Base-by-base conservation (phyloP, 345 rosid species). In the Rubroshorea leprosula region DNA sequence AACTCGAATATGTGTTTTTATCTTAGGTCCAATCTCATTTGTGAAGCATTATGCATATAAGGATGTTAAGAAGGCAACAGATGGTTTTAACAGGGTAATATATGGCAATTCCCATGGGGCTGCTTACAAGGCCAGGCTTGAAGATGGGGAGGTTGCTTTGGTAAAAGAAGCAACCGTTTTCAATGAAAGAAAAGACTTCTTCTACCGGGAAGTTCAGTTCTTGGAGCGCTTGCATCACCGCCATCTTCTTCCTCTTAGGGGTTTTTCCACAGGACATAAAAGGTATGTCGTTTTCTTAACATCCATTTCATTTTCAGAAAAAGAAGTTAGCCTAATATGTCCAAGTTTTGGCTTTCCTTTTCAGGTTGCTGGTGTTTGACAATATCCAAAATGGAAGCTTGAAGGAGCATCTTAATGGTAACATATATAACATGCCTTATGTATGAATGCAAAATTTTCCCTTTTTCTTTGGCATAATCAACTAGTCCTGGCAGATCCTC, bases 321-420 rank as follows among this genome's bases (percentile, higher is more conserved):
- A 12, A 11, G 39, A 18, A 24, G 25, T 18, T 24, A 16, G 20
- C 51, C 22, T 23, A 18, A 6, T 48, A 39, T 62, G 13, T 31
- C 19, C 16, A 13, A 49, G 51, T 38, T 70, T 59, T 71, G 71
- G 41, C 12, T 35, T 13, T 6, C 12, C 41, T 35, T 35, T 35
- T 35, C 89, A 93, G 97, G 71, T 73, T 85, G 69, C 77, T 93
- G 15, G 82, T 92, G 73, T 92, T 81, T 67, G 88, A 75, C 66
- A 80, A 78, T 47, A 76, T 85, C 58, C 96, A 80, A 62, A 81
- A 83, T 47, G 97, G 99, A 78, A 93, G 89, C 83, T 80, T 89
- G 76, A 86, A 85, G 76, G 96, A 93, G 57, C 83, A 87, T 64
- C 90, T 89, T 48, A 82, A 78, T 69, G 97, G 97, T 89, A 82